These are phyloP conservation scores for Coniella vitis DNA, from an alignment of 2,329 filamentous ascomycete species.

Conservation along the genomic window DNA sequence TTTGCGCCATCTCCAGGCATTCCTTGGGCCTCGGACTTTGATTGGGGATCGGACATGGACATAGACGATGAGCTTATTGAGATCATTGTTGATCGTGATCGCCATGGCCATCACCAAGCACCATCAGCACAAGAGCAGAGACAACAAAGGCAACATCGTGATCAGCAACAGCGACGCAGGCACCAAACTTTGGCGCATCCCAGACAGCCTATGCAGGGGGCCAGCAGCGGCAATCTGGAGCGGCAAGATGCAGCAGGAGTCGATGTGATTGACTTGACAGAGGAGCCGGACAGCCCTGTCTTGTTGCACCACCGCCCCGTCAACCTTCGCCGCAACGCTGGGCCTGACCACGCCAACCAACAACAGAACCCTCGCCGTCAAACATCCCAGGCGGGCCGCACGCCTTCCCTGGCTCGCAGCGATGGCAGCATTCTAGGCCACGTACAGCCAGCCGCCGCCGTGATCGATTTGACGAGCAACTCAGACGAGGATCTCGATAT, in stretches of 20 bases:
- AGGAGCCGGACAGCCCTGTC: constrained; percentile 40
- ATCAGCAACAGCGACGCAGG: constrained; percentile 14
- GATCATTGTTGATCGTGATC: constrained; percentile 7
- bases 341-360: neutral
- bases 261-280: constrained; percentile 43
- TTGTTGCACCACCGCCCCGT: constrained; percentile 4
- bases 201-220: constrained; percentile 1
- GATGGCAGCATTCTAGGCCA: constrained; percentile 36
- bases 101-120: constrained; percentile 2
- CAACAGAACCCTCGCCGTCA: constrained; percentile 30
- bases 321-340: constrained; percentile 5
- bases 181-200: neutral
- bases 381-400: constrained; percentile 32
- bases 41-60: constrained; percentile 1
- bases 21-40: neutral
- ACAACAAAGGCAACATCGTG: constrained; percentile 9
- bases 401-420: constrained; percentile 37
- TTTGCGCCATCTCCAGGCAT: neutral
- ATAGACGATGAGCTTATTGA: constrained; percentile 13
- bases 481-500: constrained; percentile 18
- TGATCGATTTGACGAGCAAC: constrained; percentile 50
- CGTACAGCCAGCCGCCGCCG: constrained; percentile 21
- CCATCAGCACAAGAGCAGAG: constrained; percentile 12
- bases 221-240: neutral
- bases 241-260: constrained; percentile 4